phyloP scores from a whole-genome alignment of 2,329 filamentous ascomycete species.

The Hymenoscyphus fructigenus region DNA sequence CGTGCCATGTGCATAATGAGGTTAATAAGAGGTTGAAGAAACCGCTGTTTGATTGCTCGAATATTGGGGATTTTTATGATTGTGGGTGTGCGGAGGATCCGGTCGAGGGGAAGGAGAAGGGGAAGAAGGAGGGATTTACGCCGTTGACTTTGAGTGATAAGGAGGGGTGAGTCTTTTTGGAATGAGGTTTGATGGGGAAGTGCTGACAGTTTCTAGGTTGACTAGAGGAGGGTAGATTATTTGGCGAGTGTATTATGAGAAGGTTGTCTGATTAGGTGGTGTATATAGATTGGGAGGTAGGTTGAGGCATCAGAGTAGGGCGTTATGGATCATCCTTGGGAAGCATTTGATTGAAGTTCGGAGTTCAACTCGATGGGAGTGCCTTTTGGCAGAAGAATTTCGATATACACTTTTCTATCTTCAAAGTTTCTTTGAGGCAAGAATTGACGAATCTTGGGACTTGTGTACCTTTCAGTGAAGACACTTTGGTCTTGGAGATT shows the following conservation, averaged over 20 bases:
- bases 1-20: conserved; percentile 66
- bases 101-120: conserved; percentile 36
- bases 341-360: not conserved
- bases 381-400: not conserved
- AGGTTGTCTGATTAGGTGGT: conserved; percentile 4
- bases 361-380: not conserved
- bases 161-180: conserved; percentile 28
- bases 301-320: conserved; percentile 9
- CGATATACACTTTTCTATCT: not conserved
- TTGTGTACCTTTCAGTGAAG: not conserved
- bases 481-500: too few relatives aligned
- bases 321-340: not conserved
- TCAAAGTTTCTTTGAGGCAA: not conserved
- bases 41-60: conserved; percentile 61
- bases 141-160: conserved; percentile 35
- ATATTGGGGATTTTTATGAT: conserved; percentile 70
- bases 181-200: not conserved
- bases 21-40: conserved; percentile 66
- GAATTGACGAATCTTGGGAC: not conserved
- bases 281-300: not conserved
- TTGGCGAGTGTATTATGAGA: conserved; percentile 5
- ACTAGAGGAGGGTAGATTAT: conserved; percentile 25
- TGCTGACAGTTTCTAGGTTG: conserved; percentile 17
- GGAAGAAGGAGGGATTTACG: conserved; percentile 35
- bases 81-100: conserved; percentile 69